phyloP scores from a whole-genome alignment of 2,329 filamentous ascomycete species.

The Alternaria gansuensis region DNA sequence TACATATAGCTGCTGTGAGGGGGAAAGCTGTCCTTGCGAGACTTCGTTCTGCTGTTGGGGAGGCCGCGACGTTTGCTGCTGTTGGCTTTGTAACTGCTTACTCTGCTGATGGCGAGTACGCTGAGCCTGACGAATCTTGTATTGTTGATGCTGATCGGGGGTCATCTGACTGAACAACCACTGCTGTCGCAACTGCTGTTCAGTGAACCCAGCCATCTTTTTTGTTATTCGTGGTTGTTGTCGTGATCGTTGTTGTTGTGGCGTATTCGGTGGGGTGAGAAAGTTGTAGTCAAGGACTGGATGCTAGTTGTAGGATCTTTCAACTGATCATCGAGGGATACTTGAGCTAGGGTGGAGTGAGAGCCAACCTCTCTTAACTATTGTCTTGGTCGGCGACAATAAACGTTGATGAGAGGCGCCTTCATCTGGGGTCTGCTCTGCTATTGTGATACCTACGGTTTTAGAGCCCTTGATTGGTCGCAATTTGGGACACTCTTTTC shows the following conservation, averaged over 20 bases:
- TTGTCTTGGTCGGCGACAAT: not conserved
- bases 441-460: slow-evolving; percentile 2
- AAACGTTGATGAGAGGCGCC: not conserved
- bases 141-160: not conserved
- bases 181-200: not conserved
- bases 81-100: not conserved
- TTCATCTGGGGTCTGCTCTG: not conserved
- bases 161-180: not conserved
- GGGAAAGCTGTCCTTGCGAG: not conserved
- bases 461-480: not conserved
- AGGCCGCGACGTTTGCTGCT: not conserved
- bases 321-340: not conserved
- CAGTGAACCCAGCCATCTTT: not conserved
- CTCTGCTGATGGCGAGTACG: not conserved
- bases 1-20: not conserved
- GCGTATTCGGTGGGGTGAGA: not conserved
- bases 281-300: not conserved
- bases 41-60: not conserved
- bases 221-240: not conserved
- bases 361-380: not conserved
- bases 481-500: not conserved
- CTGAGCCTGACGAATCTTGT: not conserved
- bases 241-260: not conserved
- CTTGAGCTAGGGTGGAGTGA: not conserved
- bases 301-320: not conserved